Evolutionary conservation across 495 filamentous ascomycete species (phyloP).

Genomic region (Aspergillus bridgeri): DNA sequence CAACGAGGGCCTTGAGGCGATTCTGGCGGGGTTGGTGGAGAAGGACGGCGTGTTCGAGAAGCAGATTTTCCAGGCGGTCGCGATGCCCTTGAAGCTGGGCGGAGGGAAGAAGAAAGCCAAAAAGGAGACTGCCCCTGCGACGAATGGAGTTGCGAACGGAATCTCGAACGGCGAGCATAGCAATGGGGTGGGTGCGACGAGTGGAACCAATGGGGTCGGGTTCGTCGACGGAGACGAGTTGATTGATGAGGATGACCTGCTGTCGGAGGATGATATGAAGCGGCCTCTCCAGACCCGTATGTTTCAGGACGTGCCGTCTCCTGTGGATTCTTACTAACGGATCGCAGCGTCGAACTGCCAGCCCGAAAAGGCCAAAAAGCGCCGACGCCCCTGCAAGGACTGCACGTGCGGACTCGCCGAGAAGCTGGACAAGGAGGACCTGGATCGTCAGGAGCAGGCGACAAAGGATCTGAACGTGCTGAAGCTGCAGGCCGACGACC

Average conservation of each 20-base stretch:
- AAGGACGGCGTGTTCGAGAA: conserved; percentile 64
- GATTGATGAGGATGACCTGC: conserved; percentile 83
- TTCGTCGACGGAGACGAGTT: conserved; percentile 60
- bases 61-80: conserved; percentile 52
- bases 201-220: conserved; percentile 16
- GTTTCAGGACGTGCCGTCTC: conserved; percentile 30
- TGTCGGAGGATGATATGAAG: conserved; percentile 77
- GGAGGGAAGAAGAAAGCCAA: conserved; percentile 60
- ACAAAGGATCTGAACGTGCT: conserved; percentile 55
- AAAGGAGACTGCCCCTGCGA: conserved; percentile 3
- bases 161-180: conserved; percentile 61
- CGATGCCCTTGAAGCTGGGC: conserved; percentile 70
- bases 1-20: conserved; percentile 56
- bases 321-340: not conserved
- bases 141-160: conserved; percentile 38
- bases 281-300: conserved; percentile 71
- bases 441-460: conserved; percentile 59
- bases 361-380: conserved; percentile 81
- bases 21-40: conserved; percentile 76
- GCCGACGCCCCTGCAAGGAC: conserved; percentile 93
- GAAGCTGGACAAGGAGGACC: conserved; percentile 76
- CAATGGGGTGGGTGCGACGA: conserved; percentile 40
- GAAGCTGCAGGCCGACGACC: conserved; percentile 74
- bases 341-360: conserved; percentile 71
- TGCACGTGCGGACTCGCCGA: conserved; percentile 90